Percentiles rank a stretch among this genome's conserved stretches.
phyloP scores from a whole-genome alignment of 495 filamentous ascomycete species.

The Annulohypoxylon bovei region DNA sequence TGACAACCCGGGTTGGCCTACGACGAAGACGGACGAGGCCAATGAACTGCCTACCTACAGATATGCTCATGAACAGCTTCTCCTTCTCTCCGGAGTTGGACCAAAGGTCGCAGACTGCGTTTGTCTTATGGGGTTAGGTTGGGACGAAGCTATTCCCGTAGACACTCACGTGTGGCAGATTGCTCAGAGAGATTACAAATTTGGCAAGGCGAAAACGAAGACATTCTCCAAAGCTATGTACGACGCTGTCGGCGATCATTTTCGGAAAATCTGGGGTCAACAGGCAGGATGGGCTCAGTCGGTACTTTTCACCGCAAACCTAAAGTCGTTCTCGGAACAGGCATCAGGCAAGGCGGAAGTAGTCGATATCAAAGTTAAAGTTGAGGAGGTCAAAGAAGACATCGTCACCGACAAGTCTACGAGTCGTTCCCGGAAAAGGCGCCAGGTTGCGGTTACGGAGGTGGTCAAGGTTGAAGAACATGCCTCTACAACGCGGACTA shows the following conservation, averaged over 20 bases:
- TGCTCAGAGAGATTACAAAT: constrained; percentile 92
- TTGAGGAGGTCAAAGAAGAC: constrained; percentile 42
- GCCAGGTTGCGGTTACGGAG: constrained; percentile 17
- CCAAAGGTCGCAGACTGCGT: constrained; percentile 98
- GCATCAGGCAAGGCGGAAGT: constrained; percentile 58
- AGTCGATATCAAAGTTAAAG: constrained; percentile 55
- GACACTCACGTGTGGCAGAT: constrained; percentile 99
- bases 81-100: constrained; percentile 85
- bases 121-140: constrained; percentile 96
- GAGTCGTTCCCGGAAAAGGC: constrained; percentile 27
- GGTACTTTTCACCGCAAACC: constrained; percentile 93
- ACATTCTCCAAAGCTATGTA: constrained; percentile 89
- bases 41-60: constrained; percentile 64
- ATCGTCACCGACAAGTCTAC: constrained; percentile 3
- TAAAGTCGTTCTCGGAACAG: constrained; percentile 83
- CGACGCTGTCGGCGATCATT: constrained; percentile 88
- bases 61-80: constrained; percentile 81
- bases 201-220: constrained; percentile 84
- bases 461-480: constrained; percentile 34
- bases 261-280: constrained; percentile 88
- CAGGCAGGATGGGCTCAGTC: constrained; percentile 98
- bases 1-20: constrained; percentile 66
- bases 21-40: neutral
- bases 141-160: constrained; percentile 92
- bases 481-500: constrained; percentile 10